Percentiles rank a stretch among this genome's conserved stretches.
phyloP scores from a whole-genome alignment of 2,329 filamentous ascomycete species.

The Hortaea werneckii region DNA sequence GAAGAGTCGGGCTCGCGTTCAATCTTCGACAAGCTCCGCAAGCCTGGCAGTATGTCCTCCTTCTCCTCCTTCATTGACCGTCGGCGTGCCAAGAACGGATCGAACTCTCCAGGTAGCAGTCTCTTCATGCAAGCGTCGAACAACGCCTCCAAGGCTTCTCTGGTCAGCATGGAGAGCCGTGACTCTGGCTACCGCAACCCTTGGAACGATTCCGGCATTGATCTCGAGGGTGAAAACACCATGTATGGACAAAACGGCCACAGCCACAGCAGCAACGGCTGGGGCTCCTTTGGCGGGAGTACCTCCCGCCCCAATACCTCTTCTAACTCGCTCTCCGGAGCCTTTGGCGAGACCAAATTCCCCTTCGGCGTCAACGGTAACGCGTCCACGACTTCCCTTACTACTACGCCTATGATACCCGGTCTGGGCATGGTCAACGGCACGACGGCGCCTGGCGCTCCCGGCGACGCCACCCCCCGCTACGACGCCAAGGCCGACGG shows the following conservation, averaged over 20 bases:
- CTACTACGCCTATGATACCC: conserved; percentile 28
- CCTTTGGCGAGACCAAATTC: conserved; percentile 53
- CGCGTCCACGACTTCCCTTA: conserved; percentile 28
- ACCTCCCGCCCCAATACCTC: conserved; percentile 55
- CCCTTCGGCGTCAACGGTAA: conserved; percentile 45
- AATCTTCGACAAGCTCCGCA: conserved; percentile 84
- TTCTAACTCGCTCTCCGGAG: conserved; percentile 51
- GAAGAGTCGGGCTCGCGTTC: conserved; percentile 71
- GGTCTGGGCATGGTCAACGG: conserved; percentile 25
- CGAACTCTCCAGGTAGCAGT: conserved; percentile 52
- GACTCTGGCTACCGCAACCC: conserved; percentile 93
- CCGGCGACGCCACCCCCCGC: conserved; percentile 27
- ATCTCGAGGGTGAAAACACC: conserved; percentile 78
- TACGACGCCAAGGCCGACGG: conserved; percentile 13
- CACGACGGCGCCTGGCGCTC: conserved; percentile 1
- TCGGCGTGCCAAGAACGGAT: conserved; percentile 78
- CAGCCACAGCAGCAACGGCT: conserved; percentile 40
- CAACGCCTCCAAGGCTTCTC: conserved; percentile 85
- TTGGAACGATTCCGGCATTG: conserved; percentile 96
- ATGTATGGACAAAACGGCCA: conserved; percentile 9
- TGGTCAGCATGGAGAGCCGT: conserved; percentile 91
- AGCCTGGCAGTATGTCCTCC: conserved; percentile 87
- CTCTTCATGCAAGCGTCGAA: conserved; percentile 84
- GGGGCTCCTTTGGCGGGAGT: conserved; percentile 28
- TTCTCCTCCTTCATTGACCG: conserved; percentile 93